A percentile compares a stretch with the other conserved stretches of the same genome.
These are phyloP conservation scores for Abortiporus biennis DNA, from an alignment of 1,284 basidiomycete species.

Conservation along the genomic window DNA sequence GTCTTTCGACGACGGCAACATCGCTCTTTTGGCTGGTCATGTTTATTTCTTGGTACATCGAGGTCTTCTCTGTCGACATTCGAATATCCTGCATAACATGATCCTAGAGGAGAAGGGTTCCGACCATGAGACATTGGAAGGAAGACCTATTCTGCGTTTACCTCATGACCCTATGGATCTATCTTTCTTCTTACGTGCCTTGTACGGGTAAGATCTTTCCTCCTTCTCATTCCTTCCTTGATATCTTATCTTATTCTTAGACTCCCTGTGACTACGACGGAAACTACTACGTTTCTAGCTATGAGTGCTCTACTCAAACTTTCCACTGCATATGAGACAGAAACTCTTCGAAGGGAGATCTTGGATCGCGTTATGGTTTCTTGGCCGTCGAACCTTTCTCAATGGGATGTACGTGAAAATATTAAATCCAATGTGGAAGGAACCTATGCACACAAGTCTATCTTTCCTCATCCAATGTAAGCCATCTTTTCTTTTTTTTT, in stretches of 20 bases:
- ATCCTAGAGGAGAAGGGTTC: too few species aligned
- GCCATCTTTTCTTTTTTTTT: constrained; percentile 15
- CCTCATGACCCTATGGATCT: constrained; percentile 48
- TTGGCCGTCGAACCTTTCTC: constrained; percentile 53
- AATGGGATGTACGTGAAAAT: constrained; percentile 61
- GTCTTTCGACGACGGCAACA: constrained; percentile 63
- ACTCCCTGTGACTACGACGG: background rate
- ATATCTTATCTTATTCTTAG: background rate
- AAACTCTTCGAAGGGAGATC: constrained; percentile 47
- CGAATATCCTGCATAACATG: constrained; percentile 27
- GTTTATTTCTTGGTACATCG: constrained; percentile 63
- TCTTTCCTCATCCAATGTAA: constrained; percentile 62
- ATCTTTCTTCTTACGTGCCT: constrained; percentile 44
- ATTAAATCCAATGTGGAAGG: constrained; percentile 40
- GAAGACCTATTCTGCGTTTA: constrained; percentile 44
- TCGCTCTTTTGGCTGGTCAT: constrained; percentile 48
- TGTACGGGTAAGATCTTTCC: constrained; percentile 34
- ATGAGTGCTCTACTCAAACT: constrained; percentile 56
- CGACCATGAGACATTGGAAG: constrained; percentile 36
- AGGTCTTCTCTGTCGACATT: constrained; percentile 60
- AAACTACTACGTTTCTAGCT: constrained; percentile 36
- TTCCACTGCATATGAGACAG: constrained; percentile 54
- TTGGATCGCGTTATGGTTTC: constrained; percentile 39
- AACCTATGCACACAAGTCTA: constrained; percentile 46
- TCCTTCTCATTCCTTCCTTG: background rate